Base-by-base conservation (phyloP, 2,329 filamentous ascomycete genomes). In the Parascedosporium putredinis region DNA sequence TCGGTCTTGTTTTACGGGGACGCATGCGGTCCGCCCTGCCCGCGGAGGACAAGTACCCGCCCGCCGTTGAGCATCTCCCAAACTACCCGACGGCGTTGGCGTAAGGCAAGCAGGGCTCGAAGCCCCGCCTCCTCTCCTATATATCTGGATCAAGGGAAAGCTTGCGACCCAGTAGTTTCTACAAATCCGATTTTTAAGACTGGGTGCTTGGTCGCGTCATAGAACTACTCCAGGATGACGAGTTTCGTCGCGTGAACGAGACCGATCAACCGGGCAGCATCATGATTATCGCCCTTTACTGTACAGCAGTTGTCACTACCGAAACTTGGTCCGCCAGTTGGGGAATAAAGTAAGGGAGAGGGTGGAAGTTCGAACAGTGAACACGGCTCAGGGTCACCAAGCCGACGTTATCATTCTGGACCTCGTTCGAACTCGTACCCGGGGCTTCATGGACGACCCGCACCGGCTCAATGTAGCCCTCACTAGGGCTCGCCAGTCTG, bases 331-430 rank as follows among this genome's bases (percentile, higher is more conserved):
- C 0, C 58, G 57, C 8, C 42, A 53, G 2, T 60, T 64, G 56
- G 61, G 63, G 0, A 10, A 45, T 1, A 54, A 59, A 9, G 60
- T 53, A 44, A 59, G 61, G 42, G 27, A 53, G 0, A 58, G 68
- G 1, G 64, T 73, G 0, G 60, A 67, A 22, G 64, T 70, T 0
- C 54, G 71, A 16, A 75, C 71, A 0, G 64, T 73, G 1, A 72
- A 73, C 46, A 69, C 64, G 4, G 66, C 68, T 0, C 71, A 74
- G 34, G 72, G 72, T 0, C 69, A 71, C 12, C 68, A 75, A 51
- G 70, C 72, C 0, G 72, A 75, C 36, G 60, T 73, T 4, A 69
- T 74, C 0, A 67, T 73, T 29, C 59, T 75, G 0, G 72, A 75
- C 57, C 62, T 73, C 53, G 71, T 74, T 2, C 60, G 67, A n/a